phyloP scores from a whole-genome alignment of 768 basidiomycete genomes.

The Hygrophorus pudorinus region DNA sequence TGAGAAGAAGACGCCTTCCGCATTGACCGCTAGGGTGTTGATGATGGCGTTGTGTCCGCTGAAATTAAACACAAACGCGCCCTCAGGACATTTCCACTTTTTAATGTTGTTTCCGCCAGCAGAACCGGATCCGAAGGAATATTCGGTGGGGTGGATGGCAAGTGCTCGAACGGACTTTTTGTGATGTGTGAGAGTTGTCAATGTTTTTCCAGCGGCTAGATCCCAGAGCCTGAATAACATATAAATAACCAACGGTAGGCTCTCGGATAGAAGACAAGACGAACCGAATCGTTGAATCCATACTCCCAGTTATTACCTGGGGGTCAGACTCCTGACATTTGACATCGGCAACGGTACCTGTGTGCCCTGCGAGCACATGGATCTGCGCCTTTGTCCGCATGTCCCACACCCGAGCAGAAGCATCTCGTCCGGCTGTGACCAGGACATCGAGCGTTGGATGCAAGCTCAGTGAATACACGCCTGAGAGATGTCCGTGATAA shows the following conservation, averaged over 20 bases:
- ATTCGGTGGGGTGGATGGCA: conserved; percentile 93
- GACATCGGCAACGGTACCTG: conserved; percentile 90
- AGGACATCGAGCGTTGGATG: conserved; percentile 95
- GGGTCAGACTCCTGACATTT: conserved; percentile 96
- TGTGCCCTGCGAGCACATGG: conserved; percentile 88
- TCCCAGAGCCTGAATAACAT: conserved; percentile 72
- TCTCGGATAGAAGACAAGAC: conserved; percentile 8
- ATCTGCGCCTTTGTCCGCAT: conserved; percentile 98
- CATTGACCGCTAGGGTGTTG: conserved; percentile 89
- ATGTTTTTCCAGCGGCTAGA: conserved; percentile 93
- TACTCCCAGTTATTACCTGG: conserved; percentile 95
- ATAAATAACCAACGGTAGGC: conserved; percentile 1
- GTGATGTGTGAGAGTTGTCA: conserved; percentile 96
- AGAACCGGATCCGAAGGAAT: conserved; percentile 90
- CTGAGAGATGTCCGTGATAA: conserved; percentile 97
- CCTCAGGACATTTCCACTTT: conserved; percentile 99
- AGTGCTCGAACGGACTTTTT: conserved; percentile 95
- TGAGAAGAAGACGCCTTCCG: conserved; percentile 95
- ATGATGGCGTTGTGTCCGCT: conserved; percentile 95
- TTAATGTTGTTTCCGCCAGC: conserved; percentile 99
- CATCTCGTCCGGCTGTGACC: conserved; percentile 92
- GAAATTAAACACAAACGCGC: conserved; percentile 93
- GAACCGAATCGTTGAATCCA: conserved; percentile 93
- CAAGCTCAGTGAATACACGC: conserved; percentile 87
- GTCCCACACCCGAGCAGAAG: conserved; percentile 97